Percentiles rank a stretch among this genome's conserved stretches.
Conservation (phyloP, 305 asterid species). For the Rubia peregrina region DNA sequence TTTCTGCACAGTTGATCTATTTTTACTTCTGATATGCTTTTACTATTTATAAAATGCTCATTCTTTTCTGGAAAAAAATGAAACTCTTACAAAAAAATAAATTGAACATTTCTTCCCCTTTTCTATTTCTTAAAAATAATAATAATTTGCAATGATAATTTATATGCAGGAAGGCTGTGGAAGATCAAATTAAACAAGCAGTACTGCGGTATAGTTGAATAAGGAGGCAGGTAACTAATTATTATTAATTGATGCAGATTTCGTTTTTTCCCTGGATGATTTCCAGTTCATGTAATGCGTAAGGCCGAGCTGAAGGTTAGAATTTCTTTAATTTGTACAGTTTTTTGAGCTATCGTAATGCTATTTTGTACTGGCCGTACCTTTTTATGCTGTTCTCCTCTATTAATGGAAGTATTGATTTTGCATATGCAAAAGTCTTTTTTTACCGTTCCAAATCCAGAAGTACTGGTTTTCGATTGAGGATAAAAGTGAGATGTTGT, state of each 20-base stretch:
- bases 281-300: not conserved
- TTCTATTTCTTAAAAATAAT: not conserved
- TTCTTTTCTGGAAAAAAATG: no score
- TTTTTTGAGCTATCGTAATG: not conserved
- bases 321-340: not conserved
- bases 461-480: not conserved
- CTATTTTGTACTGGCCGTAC: not conserved
- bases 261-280: not conserved
- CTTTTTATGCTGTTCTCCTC: not conserved
- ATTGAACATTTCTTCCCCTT: not conserved
- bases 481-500: not conserved
- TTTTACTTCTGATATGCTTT: no score
- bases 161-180: not conserved
- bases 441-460: not conserved
- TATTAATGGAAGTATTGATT: not conserved
- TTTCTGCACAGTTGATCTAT: not conserved
- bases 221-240: not conserved
- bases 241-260: not conserved
- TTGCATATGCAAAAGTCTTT: not conserved
- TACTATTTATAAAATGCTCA: not conserved
- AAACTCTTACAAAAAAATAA: no score
- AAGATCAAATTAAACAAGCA: not conserved
- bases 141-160: not conserved
- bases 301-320: constrained; percentile 3
- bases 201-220: not conserved